These are phyloP conservation scores for Fusarium newnesense DNA, from an alignment of 2,329 filamentous ascomycete genomes.

Conservation along the genomic window DNA sequence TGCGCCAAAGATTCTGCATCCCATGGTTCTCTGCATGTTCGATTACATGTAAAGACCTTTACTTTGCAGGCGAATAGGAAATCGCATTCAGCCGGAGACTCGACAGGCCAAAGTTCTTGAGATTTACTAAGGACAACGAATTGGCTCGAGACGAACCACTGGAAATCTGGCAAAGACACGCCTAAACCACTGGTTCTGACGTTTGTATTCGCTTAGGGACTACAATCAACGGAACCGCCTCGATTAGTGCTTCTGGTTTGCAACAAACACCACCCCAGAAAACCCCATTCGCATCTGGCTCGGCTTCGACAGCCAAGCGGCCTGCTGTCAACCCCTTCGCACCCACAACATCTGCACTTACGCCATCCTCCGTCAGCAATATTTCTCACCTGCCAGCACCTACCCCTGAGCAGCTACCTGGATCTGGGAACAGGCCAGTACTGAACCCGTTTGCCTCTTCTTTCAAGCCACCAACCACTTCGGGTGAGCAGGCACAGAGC, in stretches of 20 bases:
- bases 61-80: conserved; percentile 34
- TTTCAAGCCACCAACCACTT: conserved; percentile 2
- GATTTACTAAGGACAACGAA: conserved; percentile 26
- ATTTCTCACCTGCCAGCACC: conserved; percentile 9
- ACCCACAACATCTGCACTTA: not conserved
- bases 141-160: conserved; percentile 44
- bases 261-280: conserved; percentile 31
- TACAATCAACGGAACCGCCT: conserved; percentile 35
- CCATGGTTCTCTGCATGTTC: conserved; percentile 21
- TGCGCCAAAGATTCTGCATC: conserved; percentile 41
- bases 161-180: conserved; percentile 43
- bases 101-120: conserved; percentile 36
- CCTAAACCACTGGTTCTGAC: conserved; percentile 45
- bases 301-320: conserved; percentile 1
- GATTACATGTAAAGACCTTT: conserved; percentile 17
- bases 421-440: conserved; percentile 1
- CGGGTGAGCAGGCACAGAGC: not conserved
- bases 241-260: conserved; percentile 21
- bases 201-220: conserved; percentile 45
- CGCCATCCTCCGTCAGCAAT: conserved; percentile 7
- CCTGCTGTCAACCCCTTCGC: conserved; percentile 38
- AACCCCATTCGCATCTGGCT: conserved; percentile 39
- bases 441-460: conserved; percentile 32
- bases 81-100: conserved; percentile 44
- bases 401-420: not conserved